Percentiles rank a stretch among this genome's conserved stretches.
Conservation (phyloP, 1,284 basidiomycete species). For the Ganoderma sinense region DNA sequence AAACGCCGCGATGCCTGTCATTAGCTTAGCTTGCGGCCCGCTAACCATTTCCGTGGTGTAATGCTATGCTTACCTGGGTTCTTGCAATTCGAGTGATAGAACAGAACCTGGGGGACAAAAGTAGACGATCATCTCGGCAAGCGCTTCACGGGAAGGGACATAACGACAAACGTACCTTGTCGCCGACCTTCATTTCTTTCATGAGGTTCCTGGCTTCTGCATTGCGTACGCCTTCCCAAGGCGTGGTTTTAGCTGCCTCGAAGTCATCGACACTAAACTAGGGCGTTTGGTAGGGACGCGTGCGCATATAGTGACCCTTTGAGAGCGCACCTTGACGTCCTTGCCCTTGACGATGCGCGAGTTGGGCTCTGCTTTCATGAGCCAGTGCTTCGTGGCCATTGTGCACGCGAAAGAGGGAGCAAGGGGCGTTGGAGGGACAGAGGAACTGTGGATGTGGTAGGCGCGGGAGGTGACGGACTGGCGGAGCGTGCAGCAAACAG, state of each 20-base stretch:
- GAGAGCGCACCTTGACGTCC: conserved; percentile 77
- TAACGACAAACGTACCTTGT: conserved; percentile 62
- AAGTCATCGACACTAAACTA: conserved; percentile 95
- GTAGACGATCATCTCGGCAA: conserved; percentile 15
- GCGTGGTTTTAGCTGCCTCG: conserved; percentile 74
- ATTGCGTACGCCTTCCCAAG: conserved; percentile 94
- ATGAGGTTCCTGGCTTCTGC: conserved; percentile 93
- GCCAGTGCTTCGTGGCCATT: conserved; percentile 61
- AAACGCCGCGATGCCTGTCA: conserved; percentile 81
- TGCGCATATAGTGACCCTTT: conserved; percentile 16
- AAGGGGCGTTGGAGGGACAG: conserved; percentile 10
- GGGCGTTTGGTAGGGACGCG: conserved; percentile 25
- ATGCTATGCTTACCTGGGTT: conserved; percentile 67
- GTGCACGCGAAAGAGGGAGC: conserved; percentile 6
- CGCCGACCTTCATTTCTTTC: conserved; percentile 89
- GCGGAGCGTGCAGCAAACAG: conserved; percentile 39
- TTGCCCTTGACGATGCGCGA: conserved; percentile 89
- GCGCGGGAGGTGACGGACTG: conserved; percentile 31
- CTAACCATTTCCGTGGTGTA: background rate
- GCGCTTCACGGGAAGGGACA: conserved; percentile 11
- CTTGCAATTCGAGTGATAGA: conserved; percentile 96
- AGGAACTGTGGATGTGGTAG: conserved; percentile 21
- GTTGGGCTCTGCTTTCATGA: conserved; percentile 94
- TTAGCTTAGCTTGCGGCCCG: conserved; percentile 13
- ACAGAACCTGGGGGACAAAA: conserved; percentile 48